Conservation (phyloP, 2,329 filamentous ascomycete species). For the Fusarium equiseti region DNA sequence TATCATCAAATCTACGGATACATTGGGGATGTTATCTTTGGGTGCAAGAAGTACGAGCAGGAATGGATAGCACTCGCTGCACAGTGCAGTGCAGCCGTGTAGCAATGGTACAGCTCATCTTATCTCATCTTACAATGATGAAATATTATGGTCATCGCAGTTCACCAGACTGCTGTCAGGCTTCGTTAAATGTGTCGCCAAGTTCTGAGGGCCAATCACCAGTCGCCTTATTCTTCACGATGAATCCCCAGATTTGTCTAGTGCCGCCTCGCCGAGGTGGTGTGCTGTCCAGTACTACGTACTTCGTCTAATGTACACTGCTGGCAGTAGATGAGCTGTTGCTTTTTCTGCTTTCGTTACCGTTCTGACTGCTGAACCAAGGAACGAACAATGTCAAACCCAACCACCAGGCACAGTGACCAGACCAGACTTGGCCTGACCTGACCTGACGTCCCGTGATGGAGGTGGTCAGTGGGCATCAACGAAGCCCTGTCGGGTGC, state of each 20-base stretch:
- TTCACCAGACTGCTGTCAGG: slow-evolving; percentile 29
- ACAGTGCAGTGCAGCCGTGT: slow-evolving; percentile 3
- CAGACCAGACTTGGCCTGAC: not conserved
- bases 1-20: slow-evolving; percentile 13
- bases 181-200: slow-evolving; percentile 22
- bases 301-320: slow-evolving; percentile 1
- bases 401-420: slow-evolving; percentile 33
- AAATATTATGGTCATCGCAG: slow-evolving; percentile 4
- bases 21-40: not conserved
- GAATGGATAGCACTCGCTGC: not conserved
- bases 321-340: slow-evolving; percentile 32
- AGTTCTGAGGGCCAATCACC: slow-evolving; percentile 25
- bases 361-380: slow-evolving; percentile 9
- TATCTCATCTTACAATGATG: slow-evolving; percentile 2
- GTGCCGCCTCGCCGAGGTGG: slow-evolving; percentile 25
- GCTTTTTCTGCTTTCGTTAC: slow-evolving; percentile 23
- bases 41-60: not conserved
- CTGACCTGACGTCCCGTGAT: slow-evolving; percentile 28
- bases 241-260: slow-evolving; percentile 20
- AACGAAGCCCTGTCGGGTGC: slow-evolving; percentile 47
- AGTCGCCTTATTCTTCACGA: slow-evolving; percentile 14
- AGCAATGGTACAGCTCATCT: slow-evolving; percentile 12
- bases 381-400: slow-evolving; percentile 21
- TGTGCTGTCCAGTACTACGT: slow-evolving; percentile 24
- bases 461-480: slow-evolving; percentile 48